These are phyloP conservation scores for Geotrichum carabidarum DNA, from an alignment of 1,139 yeast genomes.

Conservation along the genomic window DNA sequence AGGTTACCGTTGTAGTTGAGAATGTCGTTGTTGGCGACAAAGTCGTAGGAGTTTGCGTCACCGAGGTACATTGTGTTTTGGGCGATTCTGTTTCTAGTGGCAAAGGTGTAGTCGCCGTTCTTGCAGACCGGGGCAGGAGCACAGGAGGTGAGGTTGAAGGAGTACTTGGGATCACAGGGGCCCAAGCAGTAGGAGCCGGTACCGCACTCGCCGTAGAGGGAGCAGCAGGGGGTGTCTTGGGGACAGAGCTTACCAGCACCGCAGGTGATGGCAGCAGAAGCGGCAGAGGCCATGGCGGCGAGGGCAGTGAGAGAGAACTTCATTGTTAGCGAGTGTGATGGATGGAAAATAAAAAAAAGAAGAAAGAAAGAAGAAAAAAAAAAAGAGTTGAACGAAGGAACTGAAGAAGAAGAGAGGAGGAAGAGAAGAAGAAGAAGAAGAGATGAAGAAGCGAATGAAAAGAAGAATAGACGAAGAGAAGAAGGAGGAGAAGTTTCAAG, in stretches of 20 bases:
- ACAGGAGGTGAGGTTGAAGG: constrained; percentile 60
- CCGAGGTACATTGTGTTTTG: constrained; percentile 56
- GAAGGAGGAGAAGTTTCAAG: too few species aligned
- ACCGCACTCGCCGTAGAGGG: constrained; percentile 82
- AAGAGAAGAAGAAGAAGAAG: background rate
- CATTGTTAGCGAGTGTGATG: constrained; percentile 2
- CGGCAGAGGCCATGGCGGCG: constrained; percentile 12
- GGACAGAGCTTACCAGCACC: constrained; percentile 57
- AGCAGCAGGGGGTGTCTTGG: constrained; percentile 68
- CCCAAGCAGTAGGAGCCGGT: constrained; percentile 74
- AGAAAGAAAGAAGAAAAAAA: background rate
- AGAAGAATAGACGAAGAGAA: background rate
- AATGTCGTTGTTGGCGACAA: constrained; percentile 71
- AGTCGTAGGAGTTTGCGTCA: constrained; percentile 59
- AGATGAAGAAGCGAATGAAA: background rate
- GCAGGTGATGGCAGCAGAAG: constrained; percentile 42
- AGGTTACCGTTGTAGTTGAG: constrained; percentile 49
- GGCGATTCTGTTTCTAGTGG: constrained; percentile 33
- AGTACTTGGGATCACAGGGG: constrained; percentile 69
- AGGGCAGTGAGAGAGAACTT: constrained; percentile 11
- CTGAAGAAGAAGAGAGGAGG: constrained; percentile 4
- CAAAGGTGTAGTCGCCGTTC: constrained; percentile 25
- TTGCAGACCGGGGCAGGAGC: constrained; percentile 51
- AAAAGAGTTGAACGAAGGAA: background rate
- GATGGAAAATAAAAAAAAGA: background rate